Conservation (phyloP, 2,329 filamentous ascomycete species). For the Torrubiellomyces zombiae region DNA sequence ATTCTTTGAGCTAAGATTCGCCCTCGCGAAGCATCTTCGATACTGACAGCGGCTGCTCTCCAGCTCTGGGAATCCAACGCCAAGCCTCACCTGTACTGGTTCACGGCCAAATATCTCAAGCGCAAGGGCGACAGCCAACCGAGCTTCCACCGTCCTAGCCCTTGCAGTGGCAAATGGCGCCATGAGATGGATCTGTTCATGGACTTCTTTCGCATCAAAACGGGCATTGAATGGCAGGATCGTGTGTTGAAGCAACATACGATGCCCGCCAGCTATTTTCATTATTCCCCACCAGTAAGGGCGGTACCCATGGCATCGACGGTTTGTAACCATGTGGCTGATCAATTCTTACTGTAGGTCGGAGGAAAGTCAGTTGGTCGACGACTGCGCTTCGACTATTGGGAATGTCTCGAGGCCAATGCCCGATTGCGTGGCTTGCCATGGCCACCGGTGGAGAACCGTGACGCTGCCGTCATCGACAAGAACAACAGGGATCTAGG, state of each 20-base stretch:
- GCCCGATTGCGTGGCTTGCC: slow-evolving; percentile 13
- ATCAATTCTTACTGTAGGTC: slow-evolving; percentile 11
- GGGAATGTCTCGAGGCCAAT: slow-evolving; percentile 18
- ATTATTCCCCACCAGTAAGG: slow-evolving; percentile 31
- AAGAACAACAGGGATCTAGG: no score
- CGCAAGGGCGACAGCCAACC: slow-evolving; percentile 20
- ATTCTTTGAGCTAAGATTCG: no score
- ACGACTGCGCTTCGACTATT: slow-evolving; percentile 14
- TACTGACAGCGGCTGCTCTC: no score
- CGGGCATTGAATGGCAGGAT: slow-evolving; percentile 42
- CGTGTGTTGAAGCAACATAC: slow-evolving; percentile 22
- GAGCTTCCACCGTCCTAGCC: slow-evolving; percentile 21
- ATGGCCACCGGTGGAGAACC: slow-evolving; percentile 8
- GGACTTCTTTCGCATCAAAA: slow-evolving; percentile 39
- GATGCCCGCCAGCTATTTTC: slow-evolving; percentile 17
- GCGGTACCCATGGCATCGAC: no score
- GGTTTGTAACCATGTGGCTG: no score
- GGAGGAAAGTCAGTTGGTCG: slow-evolving; percentile 22
- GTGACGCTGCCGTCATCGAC: no score
- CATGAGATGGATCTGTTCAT: slow-evolving; percentile 34
- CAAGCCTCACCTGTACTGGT: slow-evolving; percentile 42
- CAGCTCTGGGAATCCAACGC: slow-evolving; percentile 53
- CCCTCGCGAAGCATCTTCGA: no score
- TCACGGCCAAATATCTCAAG: slow-evolving; percentile 34
- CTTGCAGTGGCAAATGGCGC: slow-evolving; percentile 20